phyloP scores from a whole-genome alignment of 257 asterid genomes.

The Mitragyna speciosa region DNA sequence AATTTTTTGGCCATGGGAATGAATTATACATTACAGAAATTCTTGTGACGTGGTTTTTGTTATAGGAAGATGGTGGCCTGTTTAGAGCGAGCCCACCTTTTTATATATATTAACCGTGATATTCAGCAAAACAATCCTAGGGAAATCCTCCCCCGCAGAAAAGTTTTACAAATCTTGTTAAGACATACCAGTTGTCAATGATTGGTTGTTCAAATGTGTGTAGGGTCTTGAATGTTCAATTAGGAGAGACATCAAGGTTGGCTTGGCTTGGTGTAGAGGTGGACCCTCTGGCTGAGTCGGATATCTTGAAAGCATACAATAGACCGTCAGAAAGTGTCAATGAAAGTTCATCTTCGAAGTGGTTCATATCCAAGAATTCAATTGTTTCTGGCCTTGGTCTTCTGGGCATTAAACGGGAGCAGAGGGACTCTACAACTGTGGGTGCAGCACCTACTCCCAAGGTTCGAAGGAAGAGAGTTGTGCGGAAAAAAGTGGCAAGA shows the following conservation, averaged over 20 bases:
- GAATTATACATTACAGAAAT: background rate
- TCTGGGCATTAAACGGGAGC: slow-evolving; percentile 74
- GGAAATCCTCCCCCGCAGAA: background rate
- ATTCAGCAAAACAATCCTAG: background rate
- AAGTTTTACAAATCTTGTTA: background rate
- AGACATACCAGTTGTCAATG: background rate
- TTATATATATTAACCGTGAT: background rate
- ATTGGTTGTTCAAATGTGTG: slow-evolving; percentile 21
- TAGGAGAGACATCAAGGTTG: slow-evolving; percentile 86
- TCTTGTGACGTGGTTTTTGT: background rate
- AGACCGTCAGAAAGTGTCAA: slow-evolving; percentile 63
- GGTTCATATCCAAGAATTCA: slow-evolving; percentile 89
- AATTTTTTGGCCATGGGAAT: background rate
- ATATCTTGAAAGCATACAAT: slow-evolving; percentile 73
- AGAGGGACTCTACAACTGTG: slow-evolving; percentile 33
- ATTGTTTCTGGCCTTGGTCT: slow-evolving; percentile 92
- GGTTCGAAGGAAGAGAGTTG: slow-evolving; percentile 78
- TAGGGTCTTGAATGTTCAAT: slow-evolving; percentile 76
- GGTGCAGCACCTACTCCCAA: slow-evolving; percentile 58
- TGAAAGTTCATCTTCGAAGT: slow-evolving; percentile 63
- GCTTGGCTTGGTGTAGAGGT: slow-evolving; percentile 96
- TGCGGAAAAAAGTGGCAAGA: slow-evolving; percentile 70
- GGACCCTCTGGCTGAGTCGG: slow-evolving; percentile 78
- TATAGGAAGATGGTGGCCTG: background rate
- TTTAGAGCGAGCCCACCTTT: background rate